Conservation (phyloP, 345 rosid species). For the Dimocarpus longan region DNA sequence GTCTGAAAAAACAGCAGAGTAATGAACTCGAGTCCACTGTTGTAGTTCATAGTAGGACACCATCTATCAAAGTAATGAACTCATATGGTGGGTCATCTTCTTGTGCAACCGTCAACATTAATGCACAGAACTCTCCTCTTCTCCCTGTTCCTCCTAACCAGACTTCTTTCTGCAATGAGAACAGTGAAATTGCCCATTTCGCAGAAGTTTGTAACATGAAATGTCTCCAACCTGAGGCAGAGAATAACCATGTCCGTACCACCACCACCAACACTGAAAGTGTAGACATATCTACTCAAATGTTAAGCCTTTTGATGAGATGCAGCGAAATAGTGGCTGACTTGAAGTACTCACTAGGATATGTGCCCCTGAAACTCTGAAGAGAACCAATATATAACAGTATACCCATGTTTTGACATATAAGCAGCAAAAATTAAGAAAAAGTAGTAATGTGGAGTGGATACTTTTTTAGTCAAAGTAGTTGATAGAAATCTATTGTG, state of each 20-base stretch:
- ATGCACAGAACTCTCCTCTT: conserved; percentile 42
- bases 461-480: not conserved
- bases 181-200: not conserved
- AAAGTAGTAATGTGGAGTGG: not conserved
- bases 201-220: conserved; percentile 6
- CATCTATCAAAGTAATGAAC: conserved; percentile 38
- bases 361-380: conserved; percentile 24
- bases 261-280: not conserved
- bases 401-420: too few species aligned
- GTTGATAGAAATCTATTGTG: not conserved
- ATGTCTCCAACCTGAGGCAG: conserved; percentile 9
- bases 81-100: conserved; percentile 38
- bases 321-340: conserved; percentile 13
- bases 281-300: conserved; percentile 16
- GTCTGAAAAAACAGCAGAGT: conserved; percentile 41
- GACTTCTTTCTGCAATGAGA: not conserved
- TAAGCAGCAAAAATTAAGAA: not conserved
- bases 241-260: not conserved
- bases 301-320: conserved; percentile 14
- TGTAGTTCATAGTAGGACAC: not conserved
- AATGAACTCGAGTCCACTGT: conserved; percentile 25
- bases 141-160: conserved; percentile 28
- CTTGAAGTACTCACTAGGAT: conserved; percentile 22
- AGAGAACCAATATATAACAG: not conserved
- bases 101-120: conserved; percentile 43